phyloP scores from a whole-genome alignment of 192 early-diverging fungal species.

The Coemansia sp. region DNA sequence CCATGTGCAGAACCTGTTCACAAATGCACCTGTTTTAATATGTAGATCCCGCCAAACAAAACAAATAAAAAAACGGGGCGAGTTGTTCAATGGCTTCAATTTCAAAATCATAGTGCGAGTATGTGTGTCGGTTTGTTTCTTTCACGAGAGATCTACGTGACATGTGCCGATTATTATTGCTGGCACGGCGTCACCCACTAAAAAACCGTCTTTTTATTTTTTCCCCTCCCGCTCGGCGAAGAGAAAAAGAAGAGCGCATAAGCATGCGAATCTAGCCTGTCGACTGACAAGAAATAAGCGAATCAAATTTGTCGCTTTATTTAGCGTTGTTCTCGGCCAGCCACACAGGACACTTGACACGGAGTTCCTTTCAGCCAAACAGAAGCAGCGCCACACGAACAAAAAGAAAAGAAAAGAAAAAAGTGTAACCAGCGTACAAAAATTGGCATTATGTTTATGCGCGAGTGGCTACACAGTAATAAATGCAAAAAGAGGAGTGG shows the following conservation, averaged over 20 bases:
- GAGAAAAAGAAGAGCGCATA: background rate
- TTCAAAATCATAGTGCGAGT: background rate
- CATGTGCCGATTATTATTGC: slow-evolving; percentile 7
- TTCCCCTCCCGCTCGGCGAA: background rate
- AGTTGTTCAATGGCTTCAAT: background rate
- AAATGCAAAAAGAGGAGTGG: background rate
- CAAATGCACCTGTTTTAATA: background rate
- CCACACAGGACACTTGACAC: background rate
- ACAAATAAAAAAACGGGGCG: background rate
- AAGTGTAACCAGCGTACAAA: background rate
- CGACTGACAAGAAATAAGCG: too few species aligned
- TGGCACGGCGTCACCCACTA: slow-evolving; percentile 6
- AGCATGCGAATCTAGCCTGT: too few species aligned
- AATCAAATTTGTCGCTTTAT: too few species aligned
- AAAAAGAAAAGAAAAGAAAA: background rate
- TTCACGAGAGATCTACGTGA: background rate
- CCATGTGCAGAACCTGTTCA: background rate
- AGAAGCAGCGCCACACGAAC: background rate
- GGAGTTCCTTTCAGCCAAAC: background rate
- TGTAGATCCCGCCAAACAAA: background rate
- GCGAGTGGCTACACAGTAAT: background rate
- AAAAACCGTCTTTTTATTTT: too few species aligned
- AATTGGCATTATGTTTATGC: background rate
- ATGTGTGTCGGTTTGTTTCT: too few species aligned
- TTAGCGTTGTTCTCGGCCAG: background rate